These are phyloP conservation scores for Suhomyces bolitotheri DNA, from an alignment of 1,139 yeast species.

Conservation along the genomic window DNA sequence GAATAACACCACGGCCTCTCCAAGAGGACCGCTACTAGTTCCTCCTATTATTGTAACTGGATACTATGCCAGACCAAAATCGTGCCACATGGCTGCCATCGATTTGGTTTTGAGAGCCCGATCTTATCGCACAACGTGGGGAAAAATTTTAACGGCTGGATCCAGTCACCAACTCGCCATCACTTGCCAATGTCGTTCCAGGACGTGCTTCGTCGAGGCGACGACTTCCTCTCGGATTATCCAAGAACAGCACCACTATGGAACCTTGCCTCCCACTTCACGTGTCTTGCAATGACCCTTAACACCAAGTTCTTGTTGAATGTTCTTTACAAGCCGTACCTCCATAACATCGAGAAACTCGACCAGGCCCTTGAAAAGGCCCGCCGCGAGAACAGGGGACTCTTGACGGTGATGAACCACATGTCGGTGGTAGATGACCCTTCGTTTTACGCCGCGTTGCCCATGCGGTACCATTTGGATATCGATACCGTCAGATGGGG, in stretches of 20 bases:
- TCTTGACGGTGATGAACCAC: conserved; percentile 92
- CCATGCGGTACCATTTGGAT: conserved; percentile 64
- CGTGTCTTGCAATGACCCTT: conserved; percentile 67
- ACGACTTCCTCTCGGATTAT: conserved; percentile 61
- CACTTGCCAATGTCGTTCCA: conserved; percentile 84
- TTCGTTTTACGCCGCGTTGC: conserved; percentile 81
- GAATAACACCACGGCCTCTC: too few species aligned
- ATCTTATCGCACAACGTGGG: conserved; percentile 8
- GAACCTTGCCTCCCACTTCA: conserved; percentile 67
- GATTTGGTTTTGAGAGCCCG: too few species aligned
- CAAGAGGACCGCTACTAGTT: too few species aligned
- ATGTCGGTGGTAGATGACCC: conserved; percentile 96
- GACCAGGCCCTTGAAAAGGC: conserved; percentile 65
- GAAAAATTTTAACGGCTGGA: conserved; percentile 2
- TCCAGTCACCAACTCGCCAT: conserved; percentile 29
- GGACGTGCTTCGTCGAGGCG: conserved; percentile 73
- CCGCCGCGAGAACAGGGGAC: conserved; percentile 65
- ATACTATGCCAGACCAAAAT: too few species aligned
- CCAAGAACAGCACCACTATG: conserved; percentile 62
- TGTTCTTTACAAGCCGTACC: conserved; percentile 60
- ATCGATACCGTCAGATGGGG: conserved; percentile 86
- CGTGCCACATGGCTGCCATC: too few species aligned
- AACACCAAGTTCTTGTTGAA: conserved; percentile 64
- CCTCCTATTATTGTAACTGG: too few species aligned
- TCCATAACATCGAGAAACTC: conserved; percentile 62